Conservation (phyloP, 2,329 filamentous ascomycete species). For the Tetracladium maxilliforme region DNA sequence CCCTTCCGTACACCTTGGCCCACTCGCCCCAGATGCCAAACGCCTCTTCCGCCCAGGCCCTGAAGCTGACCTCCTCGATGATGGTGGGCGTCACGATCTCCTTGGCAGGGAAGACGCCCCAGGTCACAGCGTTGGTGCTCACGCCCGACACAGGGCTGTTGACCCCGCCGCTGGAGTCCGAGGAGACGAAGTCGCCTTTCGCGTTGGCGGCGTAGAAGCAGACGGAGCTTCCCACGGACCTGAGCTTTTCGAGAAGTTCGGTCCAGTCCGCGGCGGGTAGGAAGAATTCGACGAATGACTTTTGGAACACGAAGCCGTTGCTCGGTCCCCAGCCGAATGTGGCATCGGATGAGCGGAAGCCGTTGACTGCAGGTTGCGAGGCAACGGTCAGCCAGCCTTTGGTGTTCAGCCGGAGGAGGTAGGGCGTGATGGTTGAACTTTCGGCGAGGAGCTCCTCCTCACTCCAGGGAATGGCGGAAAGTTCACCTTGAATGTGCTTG, state of each 20-base stretch:
- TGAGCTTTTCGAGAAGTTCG: constrained; percentile 47
- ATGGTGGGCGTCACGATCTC: constrained; percentile 95
- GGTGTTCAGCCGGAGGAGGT: constrained; percentile 62
- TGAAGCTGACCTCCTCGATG: constrained; percentile 88
- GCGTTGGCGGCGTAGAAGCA: constrained; percentile 82
- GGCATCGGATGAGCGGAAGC: constrained; percentile 57
- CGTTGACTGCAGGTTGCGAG: constrained; percentile 87
- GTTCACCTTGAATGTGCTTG: constrained; percentile 63
- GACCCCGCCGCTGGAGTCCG: constrained; percentile 27
- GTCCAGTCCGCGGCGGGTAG: constrained; percentile 60
- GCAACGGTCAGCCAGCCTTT: constrained; percentile 94
- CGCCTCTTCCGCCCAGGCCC: constrained; percentile 88
- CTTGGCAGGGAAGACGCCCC: constrained; percentile 90
- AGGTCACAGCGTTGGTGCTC: constrained; percentile 81
- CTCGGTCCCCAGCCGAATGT: constrained; percentile 89
- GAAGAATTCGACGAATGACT: constrained; percentile 97
- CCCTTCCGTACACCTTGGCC: constrained; percentile 70
- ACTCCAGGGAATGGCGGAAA: constrained; percentile 81
- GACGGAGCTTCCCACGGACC: constrained; percentile 46
- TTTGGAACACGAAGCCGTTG: constrained; percentile 93
- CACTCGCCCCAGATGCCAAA: constrained; percentile 94
- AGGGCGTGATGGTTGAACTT: constrained; percentile 63
- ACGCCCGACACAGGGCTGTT: constrained; percentile 7
- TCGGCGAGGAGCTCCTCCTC: constrained; percentile 79
- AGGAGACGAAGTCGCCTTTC: constrained; percentile 63